Conservation (phyloP, 768 basidiomycete species). For the Xerocomus brunneocitrinus region DNA sequence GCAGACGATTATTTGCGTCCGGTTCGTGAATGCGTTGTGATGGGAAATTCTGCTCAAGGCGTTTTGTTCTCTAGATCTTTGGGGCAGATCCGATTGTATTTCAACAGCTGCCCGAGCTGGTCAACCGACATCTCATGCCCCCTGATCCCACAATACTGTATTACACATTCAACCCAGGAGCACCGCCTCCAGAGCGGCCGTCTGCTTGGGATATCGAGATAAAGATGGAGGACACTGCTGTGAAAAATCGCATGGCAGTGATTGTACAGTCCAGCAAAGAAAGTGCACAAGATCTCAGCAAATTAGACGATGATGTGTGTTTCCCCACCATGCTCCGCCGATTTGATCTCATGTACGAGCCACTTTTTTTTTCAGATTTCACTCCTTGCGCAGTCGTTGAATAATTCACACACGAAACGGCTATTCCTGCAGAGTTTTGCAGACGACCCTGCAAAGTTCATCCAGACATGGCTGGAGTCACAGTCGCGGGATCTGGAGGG, state of each 20-base stretch:
- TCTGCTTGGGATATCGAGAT: constrained; percentile 86
- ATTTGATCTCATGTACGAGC: constrained; percentile 16
- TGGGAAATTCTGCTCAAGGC: background rate
- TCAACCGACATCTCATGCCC: constrained; percentile 72
- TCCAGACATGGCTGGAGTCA: constrained; percentile 87
- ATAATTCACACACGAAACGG: constrained; percentile 82
- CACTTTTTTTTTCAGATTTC: constrained; percentile 52
- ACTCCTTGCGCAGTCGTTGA: constrained; percentile 76
- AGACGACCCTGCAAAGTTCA: constrained; percentile 71
- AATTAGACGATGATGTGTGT: constrained; percentile 85
- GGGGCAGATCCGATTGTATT: constrained; percentile 67
- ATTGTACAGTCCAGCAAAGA: constrained; percentile 67
- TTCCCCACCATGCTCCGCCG: background rate
- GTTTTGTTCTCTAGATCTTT: constrained; percentile 50
- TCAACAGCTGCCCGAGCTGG: constrained; percentile 77
- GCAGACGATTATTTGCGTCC: constrained; percentile 64
- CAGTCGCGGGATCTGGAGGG: constrained; percentile 90
- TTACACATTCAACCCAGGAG: constrained; percentile 64
- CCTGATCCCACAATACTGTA: constrained; percentile 79
- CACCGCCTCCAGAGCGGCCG: constrained; percentile 62
- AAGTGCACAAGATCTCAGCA: constrained; percentile 57
- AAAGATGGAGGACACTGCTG: constrained; percentile 73
- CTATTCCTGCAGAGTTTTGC: constrained; percentile 84
- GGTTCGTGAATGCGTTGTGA: constrained; percentile 37
- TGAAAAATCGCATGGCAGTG: constrained; percentile 75